Evolutionary conservation across 495 filamentous ascomycete species (phyloP).

Genomic region (Xylaria venustula): DNA sequence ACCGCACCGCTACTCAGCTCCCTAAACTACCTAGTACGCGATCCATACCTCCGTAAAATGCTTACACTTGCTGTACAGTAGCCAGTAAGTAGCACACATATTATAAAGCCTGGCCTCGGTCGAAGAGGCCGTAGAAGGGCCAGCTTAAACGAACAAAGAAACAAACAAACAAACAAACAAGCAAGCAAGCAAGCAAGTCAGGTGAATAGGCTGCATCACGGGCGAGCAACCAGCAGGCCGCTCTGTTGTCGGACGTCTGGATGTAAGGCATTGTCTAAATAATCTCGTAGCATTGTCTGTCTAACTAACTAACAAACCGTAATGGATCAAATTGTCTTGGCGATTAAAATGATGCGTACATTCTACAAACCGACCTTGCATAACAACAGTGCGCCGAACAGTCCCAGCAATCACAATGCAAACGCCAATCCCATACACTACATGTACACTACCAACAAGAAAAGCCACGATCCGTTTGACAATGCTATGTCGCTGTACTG

Average conservation of each 20-base stretch:
- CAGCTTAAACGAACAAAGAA: constrained; percentile 12
- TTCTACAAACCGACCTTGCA: constrained; percentile 8
- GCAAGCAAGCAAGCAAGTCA: not conserved
- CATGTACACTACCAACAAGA: not conserved
- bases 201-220: not conserved
- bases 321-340: not conserved
- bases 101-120: not conserved
- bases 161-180: not conserved
- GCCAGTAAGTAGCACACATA: not conserved
- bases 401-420: not conserved
- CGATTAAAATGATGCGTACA: not conserved
- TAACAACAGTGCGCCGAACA: constrained; percentile 6
- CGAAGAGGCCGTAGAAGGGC: not conserved
- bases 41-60: too few species aligned
- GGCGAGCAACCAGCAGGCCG: too few species aligned
- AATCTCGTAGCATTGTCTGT: not conserved
- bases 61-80: not conserved
- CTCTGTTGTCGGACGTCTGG: too few species aligned
- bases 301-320: not conserved
- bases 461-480: constrained; percentile 4
- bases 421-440: not conserved
- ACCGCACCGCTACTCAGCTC: not conserved
- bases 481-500: not conserved
- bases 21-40: too few species aligned
- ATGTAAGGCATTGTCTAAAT: not conserved